Conservation (phyloP, 2,329 filamentous ascomycete species). For the Mycosphaerelloides madeirae region DNA sequence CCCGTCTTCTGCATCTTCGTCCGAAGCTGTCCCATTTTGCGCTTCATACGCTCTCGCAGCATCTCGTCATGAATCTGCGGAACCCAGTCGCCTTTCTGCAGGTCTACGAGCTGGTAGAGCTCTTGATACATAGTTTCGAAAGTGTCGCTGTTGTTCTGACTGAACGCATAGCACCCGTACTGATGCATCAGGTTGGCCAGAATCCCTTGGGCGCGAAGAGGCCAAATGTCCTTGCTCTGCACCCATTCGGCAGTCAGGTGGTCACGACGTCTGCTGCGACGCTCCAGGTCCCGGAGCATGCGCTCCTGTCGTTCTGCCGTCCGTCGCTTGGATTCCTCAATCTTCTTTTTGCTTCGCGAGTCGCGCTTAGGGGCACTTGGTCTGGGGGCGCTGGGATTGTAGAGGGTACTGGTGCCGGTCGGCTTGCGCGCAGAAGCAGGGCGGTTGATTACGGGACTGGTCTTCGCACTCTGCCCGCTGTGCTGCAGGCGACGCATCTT, state of each 20-base stretch:
- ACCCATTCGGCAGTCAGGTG: constrained; percentile 37
- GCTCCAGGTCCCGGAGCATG: constrained; percentile 34
- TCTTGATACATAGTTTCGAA: constrained; percentile 34
- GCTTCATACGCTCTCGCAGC: constrained; percentile 35
- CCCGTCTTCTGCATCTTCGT: constrained; percentile 37
- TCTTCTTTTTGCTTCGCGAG: constrained; percentile 36
- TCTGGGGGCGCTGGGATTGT: constrained; percentile 22
- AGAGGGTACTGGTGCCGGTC: constrained; percentile 16
- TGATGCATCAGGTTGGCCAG: constrained; percentile 36
- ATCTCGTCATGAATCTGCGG: constrained; percentile 33
- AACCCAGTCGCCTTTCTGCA: constrained; percentile 32
- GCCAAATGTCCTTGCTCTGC: constrained; percentile 36
- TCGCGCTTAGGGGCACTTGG: constrained; percentile 30
- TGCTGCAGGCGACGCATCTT: constrained; percentile 31
- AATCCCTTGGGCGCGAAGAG: constrained; percentile 31
- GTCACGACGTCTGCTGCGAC: constrained; percentile 33
- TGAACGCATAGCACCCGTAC: constrained; percentile 32
- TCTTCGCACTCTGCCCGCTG: constrained; percentile 22
- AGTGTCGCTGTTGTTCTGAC: constrained; percentile 26
- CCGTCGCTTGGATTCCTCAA: constrained; percentile 33
- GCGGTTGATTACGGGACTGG: constrained; percentile 9
- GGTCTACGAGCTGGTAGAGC: constrained; percentile 33
- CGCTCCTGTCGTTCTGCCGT: constrained; percentile 35
- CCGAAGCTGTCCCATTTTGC: constrained; percentile 36
- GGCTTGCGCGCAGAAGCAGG: constrained; percentile 15